phyloP scores from a whole-genome alignment of 176 grass and related monocot species.

The Stipa capillata region DNA sequence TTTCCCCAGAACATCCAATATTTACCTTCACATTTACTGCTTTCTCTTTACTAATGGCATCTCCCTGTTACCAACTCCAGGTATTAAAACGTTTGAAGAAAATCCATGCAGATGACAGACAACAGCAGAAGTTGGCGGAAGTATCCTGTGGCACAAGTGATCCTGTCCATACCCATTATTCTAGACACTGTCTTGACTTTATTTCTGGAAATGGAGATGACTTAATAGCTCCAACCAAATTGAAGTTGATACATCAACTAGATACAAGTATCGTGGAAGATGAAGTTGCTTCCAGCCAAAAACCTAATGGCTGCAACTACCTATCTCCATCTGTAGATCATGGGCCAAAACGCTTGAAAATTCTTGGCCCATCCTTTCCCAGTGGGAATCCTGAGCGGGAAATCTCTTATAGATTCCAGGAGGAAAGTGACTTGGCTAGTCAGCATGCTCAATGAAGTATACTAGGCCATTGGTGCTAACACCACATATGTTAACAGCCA shows the following conservation, averaged over 20 bases:
- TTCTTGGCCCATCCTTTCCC: conserved; percentile 51
- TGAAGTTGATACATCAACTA: conserved; percentile 32
- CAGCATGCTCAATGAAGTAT: conserved; percentile 17
- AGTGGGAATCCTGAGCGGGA: conserved; percentile 21
- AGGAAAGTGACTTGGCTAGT: conserved; percentile 16
- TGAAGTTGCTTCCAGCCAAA: conserved; percentile 14
- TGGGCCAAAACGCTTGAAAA: conserved; percentile 54
- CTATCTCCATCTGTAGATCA: conserved; percentile 32
- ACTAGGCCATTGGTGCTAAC: conserved; percentile 40
- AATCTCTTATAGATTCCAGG: conserved; percentile 38
- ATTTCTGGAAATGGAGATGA: conserved; percentile 34
- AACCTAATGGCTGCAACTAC: conserved; percentile 27
- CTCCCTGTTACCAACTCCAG: conserved; percentile 23
- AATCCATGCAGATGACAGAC: conserved; percentile 32
- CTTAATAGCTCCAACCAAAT: conserved; percentile 22
- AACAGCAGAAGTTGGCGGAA: conserved; percentile 17
- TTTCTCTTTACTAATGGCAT: conserved; percentile 16
- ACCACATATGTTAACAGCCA: conserved; percentile 32
- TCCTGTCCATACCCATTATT: conserved; percentile 20
- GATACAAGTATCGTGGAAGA: conserved; percentile 12
- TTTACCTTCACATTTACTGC: neutral
- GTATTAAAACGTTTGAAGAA: conserved; percentile 91
- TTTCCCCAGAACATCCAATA: conserved; percentile 1
- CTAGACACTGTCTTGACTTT: conserved; percentile 14
- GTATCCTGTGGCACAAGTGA: conserved; percentile 28